Percentiles rank a stretch among this genome's conserved stretches.
Conservation (phyloP, 768 basidiomycete species). For the Rhizopogon vinicolor region DNA sequence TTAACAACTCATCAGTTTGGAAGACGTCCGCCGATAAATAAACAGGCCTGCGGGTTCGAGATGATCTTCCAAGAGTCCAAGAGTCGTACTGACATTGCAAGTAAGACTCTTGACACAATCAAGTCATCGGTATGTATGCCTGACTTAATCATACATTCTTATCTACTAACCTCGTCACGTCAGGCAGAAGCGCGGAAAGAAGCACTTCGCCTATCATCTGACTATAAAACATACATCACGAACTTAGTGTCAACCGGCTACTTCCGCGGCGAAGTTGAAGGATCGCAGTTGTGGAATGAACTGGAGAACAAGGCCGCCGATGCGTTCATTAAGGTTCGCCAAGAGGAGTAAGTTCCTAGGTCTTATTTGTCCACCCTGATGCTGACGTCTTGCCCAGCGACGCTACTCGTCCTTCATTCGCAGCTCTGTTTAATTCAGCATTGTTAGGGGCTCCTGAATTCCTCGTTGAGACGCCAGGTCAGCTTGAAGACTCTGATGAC, state of each 20-base stretch:
- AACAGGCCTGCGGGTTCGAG: constrained; percentile 90
- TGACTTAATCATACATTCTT: background rate
- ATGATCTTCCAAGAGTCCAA: constrained; percentile 91
- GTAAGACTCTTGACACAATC: constrained; percentile 30
- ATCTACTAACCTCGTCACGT: background rate
- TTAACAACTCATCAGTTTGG: constrained; percentile 1
- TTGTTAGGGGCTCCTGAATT: constrained; percentile 38
- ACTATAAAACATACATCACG: constrained; percentile 68
- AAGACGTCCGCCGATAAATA: background rate
- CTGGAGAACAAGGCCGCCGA: constrained; percentile 68
- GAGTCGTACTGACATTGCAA: constrained; percentile 39
- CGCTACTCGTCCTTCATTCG: constrained; percentile 69
- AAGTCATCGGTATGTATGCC: constrained; percentile 43
- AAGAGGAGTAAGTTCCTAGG: constrained; percentile 55
- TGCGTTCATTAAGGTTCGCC: constrained; percentile 58
- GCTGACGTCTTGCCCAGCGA: constrained; percentile 32
- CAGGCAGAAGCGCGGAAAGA: constrained; percentile 68
- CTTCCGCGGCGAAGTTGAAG: constrained; percentile 75
- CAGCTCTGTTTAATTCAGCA: constrained; percentile 63
- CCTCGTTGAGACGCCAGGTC: constrained; percentile 7
- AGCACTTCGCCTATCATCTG: constrained; percentile 57
- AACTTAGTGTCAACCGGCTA: constrained; percentile 63
- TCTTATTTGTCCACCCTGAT: background rate
- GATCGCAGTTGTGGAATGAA: constrained; percentile 69
- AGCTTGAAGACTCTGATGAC: constrained; percentile 67